phyloP scores from a whole-genome alignment of 306 rosid species.

The Gastrolobium villosum region DNA sequence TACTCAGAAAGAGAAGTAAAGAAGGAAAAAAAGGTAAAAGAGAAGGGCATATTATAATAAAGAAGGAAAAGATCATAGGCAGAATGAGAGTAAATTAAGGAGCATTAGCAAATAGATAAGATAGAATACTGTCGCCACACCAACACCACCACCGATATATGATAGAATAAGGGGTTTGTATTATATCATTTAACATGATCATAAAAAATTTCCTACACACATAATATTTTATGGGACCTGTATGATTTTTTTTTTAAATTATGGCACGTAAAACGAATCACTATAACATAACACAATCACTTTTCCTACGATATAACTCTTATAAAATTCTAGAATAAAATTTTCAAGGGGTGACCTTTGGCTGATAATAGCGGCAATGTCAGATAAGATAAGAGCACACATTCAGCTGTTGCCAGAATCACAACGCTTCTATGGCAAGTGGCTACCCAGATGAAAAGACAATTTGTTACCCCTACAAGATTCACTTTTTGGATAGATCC shows the following conservation, averaged over 20 bases:
- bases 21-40: no score
- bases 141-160: not conserved
- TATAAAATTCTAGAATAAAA: not conserved
- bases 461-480: not conserved
- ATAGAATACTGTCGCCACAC: slow-evolving; percentile 18
- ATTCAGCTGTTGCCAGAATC: not conserved
- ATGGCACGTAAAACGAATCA: no score
- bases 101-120: slow-evolving; percentile 7
- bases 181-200: no score
- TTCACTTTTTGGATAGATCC: not conserved
- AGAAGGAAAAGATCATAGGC: not conserved
- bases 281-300: no score
- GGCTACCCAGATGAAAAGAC: not conserved
- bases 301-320: no score
- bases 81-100: no score
- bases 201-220: no score
- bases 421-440: no score
- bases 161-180: no score
- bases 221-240: no score
- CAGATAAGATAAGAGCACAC: slow-evolving; percentile 25
- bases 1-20: not conserved
- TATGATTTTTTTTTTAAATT: no score
- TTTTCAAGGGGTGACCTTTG: slow-evolving; percentile 1
- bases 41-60: no score
- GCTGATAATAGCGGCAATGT: slow-evolving; percentile 11